phyloP scores from a whole-genome alignment of 2,329 filamentous ascomycete genomes.

The Phialophora chinensis region DNA sequence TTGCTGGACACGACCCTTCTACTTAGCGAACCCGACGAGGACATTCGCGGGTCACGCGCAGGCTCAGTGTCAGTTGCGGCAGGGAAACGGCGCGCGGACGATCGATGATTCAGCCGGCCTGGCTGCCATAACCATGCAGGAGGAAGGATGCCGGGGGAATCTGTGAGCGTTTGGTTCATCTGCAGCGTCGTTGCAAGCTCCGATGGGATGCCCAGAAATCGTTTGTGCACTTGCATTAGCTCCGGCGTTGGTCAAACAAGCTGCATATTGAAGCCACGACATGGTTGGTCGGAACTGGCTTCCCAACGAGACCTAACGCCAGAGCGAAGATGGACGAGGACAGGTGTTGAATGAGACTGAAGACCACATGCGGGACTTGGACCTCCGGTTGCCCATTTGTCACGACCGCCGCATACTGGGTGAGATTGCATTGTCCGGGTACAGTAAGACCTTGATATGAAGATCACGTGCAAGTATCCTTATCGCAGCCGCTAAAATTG shows the following conservation, averaged over 20 bases:
- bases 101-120: slow-evolving; percentile 17
- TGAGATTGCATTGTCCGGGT: no score
- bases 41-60: slow-evolving; percentile 10
- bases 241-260: neutral
- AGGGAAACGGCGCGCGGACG: slow-evolving; percentile 30
- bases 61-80: slow-evolving; percentile 10
- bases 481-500: no score
- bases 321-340: neutral
- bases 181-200: neutral
- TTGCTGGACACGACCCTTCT: slow-evolving; percentile 20
- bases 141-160: neutral
- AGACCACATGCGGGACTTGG: no score
- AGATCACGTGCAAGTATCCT: no score
- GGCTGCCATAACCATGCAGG: neutral
- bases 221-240: slow-evolving; percentile 4
- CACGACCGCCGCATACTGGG: no score
- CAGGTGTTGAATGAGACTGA: neutral
- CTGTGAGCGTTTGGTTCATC: neutral
- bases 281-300: slow-evolving; percentile 21
- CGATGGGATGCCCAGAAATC: slow-evolving; percentile 1
- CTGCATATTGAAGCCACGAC: neutral
- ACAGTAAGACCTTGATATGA: no score
- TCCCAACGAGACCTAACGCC: slow-evolving; percentile 9
- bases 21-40: slow-evolving; percentile 13
- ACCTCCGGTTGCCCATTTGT: no score